These are phyloP conservation scores for Ruellia speciosa DNA, from an alignment of 305 asterid species.

Conservation along the genomic window DNA sequence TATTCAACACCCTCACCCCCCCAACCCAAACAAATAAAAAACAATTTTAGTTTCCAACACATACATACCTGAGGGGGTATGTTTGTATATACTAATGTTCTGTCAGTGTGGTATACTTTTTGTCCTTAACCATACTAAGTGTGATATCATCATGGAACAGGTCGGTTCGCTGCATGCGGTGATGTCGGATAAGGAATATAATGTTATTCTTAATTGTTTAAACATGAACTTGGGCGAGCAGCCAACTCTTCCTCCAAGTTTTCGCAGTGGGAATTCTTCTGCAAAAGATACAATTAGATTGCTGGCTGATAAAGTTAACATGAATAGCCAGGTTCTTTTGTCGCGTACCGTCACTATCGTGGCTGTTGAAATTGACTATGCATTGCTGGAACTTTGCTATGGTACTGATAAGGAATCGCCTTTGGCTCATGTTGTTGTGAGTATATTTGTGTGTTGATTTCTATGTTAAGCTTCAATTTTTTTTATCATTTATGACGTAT, in stretches of 20 bases:
- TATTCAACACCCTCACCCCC: too few species aligned
- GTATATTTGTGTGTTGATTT: slow-evolving; percentile 27
- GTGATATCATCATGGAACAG: slow-evolving; percentile 37
- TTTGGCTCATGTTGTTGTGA: slow-evolving; percentile 90
- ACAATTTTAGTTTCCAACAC: too few species aligned
- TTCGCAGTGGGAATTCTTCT: slow-evolving; percentile 69
- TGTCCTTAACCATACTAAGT: slow-evolving; percentile 8
- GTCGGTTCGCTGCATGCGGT: slow-evolving; percentile 74
- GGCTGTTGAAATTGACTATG: slow-evolving; percentile 74
- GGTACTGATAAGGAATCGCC: slow-evolving; percentile 76
- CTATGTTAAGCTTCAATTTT: slow-evolving; percentile 6
- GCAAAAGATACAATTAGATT: slow-evolving; percentile 77
- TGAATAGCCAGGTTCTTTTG: slow-evolving; percentile 80
- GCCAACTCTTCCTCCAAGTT: slow-evolving; percentile 81
- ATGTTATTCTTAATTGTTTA: slow-evolving; percentile 77
- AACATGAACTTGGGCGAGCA: slow-evolving; percentile 70
- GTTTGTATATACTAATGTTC: not conserved
- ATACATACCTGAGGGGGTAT: too few species aligned
- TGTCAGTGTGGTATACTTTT: slow-evolving; percentile 13
- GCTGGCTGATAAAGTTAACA: slow-evolving; percentile 85
- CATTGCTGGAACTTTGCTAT: slow-evolving; percentile 70
- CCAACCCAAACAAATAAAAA: too few species aligned
- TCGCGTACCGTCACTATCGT: slow-evolving; percentile 84
- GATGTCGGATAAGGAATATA: slow-evolving; percentile 91
- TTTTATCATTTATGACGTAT: slow-evolving; percentile 10